Evolutionary conservation across 2,329 filamentous ascomycete species (phyloP), one percentile per base, ranked within the genome.

Genomic region (Fusarium sterilihyphosum): DNA sequence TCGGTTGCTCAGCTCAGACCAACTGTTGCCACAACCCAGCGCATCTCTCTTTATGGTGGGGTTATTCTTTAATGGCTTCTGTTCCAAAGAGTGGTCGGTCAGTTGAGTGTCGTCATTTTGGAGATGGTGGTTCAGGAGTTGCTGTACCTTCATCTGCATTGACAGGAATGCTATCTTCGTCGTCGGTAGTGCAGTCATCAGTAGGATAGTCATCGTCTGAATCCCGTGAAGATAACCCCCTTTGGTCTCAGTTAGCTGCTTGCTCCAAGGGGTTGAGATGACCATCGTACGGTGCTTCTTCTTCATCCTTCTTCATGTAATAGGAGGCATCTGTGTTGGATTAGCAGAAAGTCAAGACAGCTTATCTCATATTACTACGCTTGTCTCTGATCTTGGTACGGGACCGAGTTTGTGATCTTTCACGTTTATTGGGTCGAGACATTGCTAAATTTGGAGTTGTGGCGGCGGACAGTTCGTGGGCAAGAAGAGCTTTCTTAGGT

Each of bases 371-470:
- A 13, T 7, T 1, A 13, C 9, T 41, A 56, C 35, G 35, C 11
- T 29, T 40, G 11, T 29, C 4, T 5, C 14, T 35, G 33, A 14
- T 35, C 16, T 35, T 35, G 14, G 1, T 35, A 1, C 14, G 33
- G 33, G 33, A 35, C 16, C 33, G 14, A 8, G 33, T 16, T 35
- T 35, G 33, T 0, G 31, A 35, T 20, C 6, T 20, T 2, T 1
- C 4, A 20, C 7, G 6, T 8, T 35, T 16, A 3, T 14, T 3
- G 8, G 12, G 3, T 35, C 3, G 31, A 22, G 33, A 3, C 18
- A 54, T 54, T 29, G 9, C 6, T 29, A 3, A 7, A 7, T 31
- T 20, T 17, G 24, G 14, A n/a, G 26, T n/a, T 56, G 29, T 29
- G 2, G 24, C 14, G 35, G 4, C 16, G 20, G 52, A 13, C 6